These are phyloP conservation scores for Novakomyces olei DNA, from an alignment of 805 yeast genomes.

Conservation along the genomic window DNA sequence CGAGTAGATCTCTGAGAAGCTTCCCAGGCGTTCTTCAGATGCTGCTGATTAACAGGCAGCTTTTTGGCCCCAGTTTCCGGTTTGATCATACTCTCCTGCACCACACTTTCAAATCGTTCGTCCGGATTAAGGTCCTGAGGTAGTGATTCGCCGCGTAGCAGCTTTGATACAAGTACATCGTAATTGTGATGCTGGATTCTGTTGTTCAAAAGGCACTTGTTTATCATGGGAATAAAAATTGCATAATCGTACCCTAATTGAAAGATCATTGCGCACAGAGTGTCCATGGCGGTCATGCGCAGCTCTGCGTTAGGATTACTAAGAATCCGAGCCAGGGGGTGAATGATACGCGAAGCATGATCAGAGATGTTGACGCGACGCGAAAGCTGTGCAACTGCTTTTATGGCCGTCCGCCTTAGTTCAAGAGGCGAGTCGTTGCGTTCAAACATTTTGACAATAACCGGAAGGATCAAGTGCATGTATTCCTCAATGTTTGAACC, in stretches of 20 bases:
- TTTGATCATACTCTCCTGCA: slow-evolving; percentile 24
- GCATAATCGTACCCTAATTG: slow-evolving; percentile 69
- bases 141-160: slow-evolving; percentile 64
- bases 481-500: slow-evolving; percentile 79
- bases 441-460: slow-evolving; percentile 61
- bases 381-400: slow-evolving; percentile 62
- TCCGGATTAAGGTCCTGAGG: slow-evolving; percentile 48
- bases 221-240: slow-evolving; percentile 67
- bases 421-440: slow-evolving; percentile 29
- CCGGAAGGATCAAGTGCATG: slow-evolving; percentile 69
- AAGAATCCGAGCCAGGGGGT: slow-evolving; percentile 58
- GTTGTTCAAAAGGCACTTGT: slow-evolving; percentile 32
- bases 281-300: slow-evolving; percentile 44
- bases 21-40: slow-evolving; percentile 72
- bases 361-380: slow-evolving; percentile 53
- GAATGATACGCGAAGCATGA: slow-evolving; percentile 76
- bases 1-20: slow-evolving; percentile 68
- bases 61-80: slow-evolving; percentile 45
- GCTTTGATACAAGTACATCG: slow-evolving; percentile 58
- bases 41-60: slow-evolving; percentile 43
- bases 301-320: slow-evolving; percentile 32
- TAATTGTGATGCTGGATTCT: slow-evolving; percentile 50
- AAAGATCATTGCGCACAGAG: slow-evolving; percentile 47
- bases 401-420: slow-evolving; percentile 52
- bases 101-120: slow-evolving; percentile 28